phyloP scores from a whole-genome alignment of 2,329 filamentous ascomycete species.

The Chaetothyriales sp. region DNA sequence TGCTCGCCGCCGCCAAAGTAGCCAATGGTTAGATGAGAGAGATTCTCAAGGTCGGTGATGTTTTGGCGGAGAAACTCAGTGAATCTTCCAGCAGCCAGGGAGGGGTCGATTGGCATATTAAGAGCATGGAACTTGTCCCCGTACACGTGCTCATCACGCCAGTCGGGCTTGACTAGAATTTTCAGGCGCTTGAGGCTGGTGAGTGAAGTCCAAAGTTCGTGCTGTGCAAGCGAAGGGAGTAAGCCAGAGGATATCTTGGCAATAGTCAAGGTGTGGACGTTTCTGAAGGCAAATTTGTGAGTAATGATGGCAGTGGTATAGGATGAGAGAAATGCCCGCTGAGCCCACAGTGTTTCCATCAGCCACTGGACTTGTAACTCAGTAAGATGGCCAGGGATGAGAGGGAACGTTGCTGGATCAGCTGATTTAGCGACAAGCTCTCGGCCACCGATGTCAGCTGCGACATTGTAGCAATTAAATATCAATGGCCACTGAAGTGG shows the following conservation, averaged over 20 bases:
- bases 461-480: conserved; percentile 21
- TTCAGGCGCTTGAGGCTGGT: conserved; percentile 42
- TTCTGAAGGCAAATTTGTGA: conserved; percentile 40
- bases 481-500: conserved; percentile 17
- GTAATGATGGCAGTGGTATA: conserved; percentile 53
- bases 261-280: conserved; percentile 48
- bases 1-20: conserved; percentile 57
- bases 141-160: conserved; percentile 43
- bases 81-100: conserved; percentile 38
- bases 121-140: conserved; percentile 39
- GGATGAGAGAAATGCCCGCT: conserved; percentile 53
- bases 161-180: conserved; percentile 52
- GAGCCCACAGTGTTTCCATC: conserved; percentile 54
- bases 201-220: conserved; percentile 50
- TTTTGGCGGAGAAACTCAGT: conserved; percentile 39
- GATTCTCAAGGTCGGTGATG: conserved; percentile 35
- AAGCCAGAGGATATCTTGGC: conserved; percentile 52
- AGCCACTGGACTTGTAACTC: conserved; percentile 55
- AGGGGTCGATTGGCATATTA: conserved; percentile 38
- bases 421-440: conserved; percentile 13
- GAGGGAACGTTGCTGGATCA: conserved; percentile 20
- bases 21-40: conserved; percentile 50
- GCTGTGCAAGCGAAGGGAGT: conserved; percentile 40
- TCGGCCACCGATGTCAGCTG: conserved; percentile 14
- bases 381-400: conserved; percentile 45